Conservation (phyloP, 306 rosid species). For the Senna siamea region DNA sequence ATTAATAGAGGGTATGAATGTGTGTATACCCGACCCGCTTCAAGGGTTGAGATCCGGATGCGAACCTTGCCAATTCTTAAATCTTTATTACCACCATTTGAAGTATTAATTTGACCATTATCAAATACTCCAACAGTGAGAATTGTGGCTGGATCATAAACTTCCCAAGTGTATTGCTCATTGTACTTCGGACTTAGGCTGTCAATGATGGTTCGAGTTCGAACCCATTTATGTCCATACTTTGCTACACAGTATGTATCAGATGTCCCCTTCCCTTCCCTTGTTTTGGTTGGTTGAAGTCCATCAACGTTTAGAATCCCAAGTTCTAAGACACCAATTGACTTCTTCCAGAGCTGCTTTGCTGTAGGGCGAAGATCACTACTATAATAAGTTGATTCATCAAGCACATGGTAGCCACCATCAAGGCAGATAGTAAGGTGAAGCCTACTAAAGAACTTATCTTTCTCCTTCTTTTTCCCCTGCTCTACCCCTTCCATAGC, state of each 20-base stretch:
- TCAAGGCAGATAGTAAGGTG: constrained; percentile 71
- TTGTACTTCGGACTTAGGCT: constrained; percentile 72
- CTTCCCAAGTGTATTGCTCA: constrained; percentile 99
- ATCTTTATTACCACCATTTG: constrained; percentile 68
- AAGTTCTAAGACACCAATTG: constrained; percentile 84
- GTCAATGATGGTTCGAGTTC: constrained; percentile 78
- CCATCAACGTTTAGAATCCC: constrained; percentile 75
- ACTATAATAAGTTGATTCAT: constrained; percentile 86
- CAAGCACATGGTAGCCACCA: constrained; percentile 96
- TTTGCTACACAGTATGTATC: constrained; percentile 92
- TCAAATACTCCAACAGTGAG: constrained; percentile 89
- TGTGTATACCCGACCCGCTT: constrained; percentile 79
- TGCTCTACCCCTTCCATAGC: constrained; percentile 60
- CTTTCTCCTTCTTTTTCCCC: constrained; percentile 51
- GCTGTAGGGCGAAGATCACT: constrained; percentile 85
- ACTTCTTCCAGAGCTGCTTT: constrained; percentile 73
- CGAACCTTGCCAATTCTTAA: constrained; percentile 79
- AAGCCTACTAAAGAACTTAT: constrained; percentile 70
- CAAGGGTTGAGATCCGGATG: constrained; percentile 85
- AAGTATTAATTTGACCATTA: constrained; percentile 55
- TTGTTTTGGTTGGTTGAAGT: constrained; percentile 69
- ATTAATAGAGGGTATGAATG: constrained; percentile 74
- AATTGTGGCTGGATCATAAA: constrained; percentile 82
- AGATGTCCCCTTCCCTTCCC: constrained; percentile 68
- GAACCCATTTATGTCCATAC: constrained; percentile 91